These are phyloP conservation scores for Thelonectria rubi DNA, from an alignment of 2,329 filamentous ascomycete species.

Conservation along the genomic window DNA sequence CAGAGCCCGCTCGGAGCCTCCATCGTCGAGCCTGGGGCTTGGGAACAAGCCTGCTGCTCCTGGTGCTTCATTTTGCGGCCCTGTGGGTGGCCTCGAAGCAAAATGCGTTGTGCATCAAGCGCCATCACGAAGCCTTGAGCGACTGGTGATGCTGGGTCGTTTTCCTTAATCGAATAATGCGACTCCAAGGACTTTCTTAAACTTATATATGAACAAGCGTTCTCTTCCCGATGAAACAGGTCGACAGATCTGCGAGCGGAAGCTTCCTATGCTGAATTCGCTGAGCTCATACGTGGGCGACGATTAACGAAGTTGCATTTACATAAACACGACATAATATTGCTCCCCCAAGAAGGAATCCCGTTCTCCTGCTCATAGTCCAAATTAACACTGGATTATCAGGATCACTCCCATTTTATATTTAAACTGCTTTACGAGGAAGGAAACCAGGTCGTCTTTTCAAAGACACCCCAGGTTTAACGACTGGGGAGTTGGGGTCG, in stretches of 20 bases:
- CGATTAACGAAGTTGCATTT: too few species aligned
- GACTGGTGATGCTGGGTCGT: constrained; percentile 38
- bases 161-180: neutral
- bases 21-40: constrained; percentile 41
- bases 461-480: neutral
- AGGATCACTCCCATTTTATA: neutral
- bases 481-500: neutral
- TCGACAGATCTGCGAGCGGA: neutral
- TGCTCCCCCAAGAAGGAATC: neutral
- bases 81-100: constrained; percentile 49
- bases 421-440: neutral
- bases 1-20: constrained; percentile 21
- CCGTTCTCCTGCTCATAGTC: neutral
- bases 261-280: too few species aligned
- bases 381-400: neutral
- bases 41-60: constrained; percentile 44
- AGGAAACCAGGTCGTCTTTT: neutral
- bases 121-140: constrained; percentile 42
- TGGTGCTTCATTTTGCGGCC: constrained; percentile 47
- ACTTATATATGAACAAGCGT: neutral
- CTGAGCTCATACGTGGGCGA: too few species aligned
- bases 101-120: constrained; percentile 46
- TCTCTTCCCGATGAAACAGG: neutral
- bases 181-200: neutral
- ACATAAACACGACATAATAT: neutral